phyloP scores from a whole-genome alignment of 2,329 filamentous ascomycete genomes.

The Cordyceps farinosa region DNA sequence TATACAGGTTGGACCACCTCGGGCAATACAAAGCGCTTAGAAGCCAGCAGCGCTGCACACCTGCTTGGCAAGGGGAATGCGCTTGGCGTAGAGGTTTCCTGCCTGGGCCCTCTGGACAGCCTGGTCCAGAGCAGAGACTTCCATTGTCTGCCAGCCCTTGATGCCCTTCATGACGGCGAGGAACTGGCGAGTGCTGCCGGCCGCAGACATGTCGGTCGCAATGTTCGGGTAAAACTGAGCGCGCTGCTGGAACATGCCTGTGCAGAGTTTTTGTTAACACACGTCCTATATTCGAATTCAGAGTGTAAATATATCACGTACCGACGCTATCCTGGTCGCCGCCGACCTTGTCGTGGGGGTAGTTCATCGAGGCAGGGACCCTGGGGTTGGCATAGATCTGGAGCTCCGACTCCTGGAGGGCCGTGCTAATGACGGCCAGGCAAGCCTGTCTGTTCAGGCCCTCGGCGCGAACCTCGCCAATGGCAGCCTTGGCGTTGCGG shows the following conservation, averaged over 20 bases:
- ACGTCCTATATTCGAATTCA: accelerated
- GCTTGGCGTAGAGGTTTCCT: conserved; percentile 15
- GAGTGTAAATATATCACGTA: background rate
- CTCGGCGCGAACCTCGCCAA: conserved; percentile 7
- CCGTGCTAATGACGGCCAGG: conserved; percentile 11
- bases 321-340: conserved; percentile 15
- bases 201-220: conserved; percentile 5
- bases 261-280: background rate
- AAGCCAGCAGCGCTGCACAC: conserved; percentile 16
- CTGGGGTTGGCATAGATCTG: conserved; percentile 14
- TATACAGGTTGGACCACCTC: background rate
- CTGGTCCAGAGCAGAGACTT: conserved; percentile 3
- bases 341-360: conserved; percentile 10
- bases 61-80: conserved; percentile 8
- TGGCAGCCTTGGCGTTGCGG: conserved; percentile 10
- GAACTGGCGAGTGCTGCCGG: conserved; percentile 11
- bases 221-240: conserved; percentile 2
- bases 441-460: conserved; percentile 8
- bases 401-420: conserved; percentile 9
- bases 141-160: conserved; percentile 12
- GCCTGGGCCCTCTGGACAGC: conserved; percentile 11
- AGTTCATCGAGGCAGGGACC: conserved; percentile 12
- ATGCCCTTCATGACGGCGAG: conserved; percentile 9
- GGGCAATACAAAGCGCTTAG: background rate
- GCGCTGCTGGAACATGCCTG: conserved; percentile 16